Conservation (phyloP, 78 protist species). For the Blattamonas nauphoetae region DNA sequence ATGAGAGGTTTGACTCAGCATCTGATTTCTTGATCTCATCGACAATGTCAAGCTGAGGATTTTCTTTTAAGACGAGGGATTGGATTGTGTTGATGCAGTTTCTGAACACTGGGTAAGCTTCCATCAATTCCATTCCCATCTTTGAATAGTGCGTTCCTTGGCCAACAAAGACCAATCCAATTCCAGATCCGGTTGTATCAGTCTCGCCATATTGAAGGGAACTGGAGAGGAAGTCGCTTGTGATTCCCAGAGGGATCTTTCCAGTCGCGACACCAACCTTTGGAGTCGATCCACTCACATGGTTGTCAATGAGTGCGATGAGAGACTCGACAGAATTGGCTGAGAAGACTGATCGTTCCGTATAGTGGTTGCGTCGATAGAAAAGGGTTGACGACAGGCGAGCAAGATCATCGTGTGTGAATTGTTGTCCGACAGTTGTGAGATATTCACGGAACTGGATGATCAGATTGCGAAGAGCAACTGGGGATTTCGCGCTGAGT, state of each 20-base stretch:
- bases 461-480: not conserved
- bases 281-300: not conserved
- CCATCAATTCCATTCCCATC: constrained; percentile 46
- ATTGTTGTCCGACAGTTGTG: not conserved
- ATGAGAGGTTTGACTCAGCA: constrained; percentile 11
- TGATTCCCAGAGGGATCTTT: not conserved
- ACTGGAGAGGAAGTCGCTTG: too few species aligned
- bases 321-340: not conserved
- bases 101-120: constrained; percentile 1
- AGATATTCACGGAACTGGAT: not conserved
- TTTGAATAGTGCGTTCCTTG: constrained; percentile 56
- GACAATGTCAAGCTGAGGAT: constrained; percentile 7
- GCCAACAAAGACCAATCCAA: constrained; percentile 57
- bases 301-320: not conserved
- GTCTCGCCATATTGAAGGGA: too few species aligned
- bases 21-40: constrained; percentile 23
- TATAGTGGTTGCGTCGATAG: not conserved
- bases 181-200: not conserved
- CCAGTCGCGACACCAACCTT: not conserved
- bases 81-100: constrained; percentile 30
- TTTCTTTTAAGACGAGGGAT: constrained; percentile 16
- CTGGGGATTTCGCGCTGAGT: not conserved
- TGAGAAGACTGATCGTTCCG: not conserved
- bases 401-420: not conserved
- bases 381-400: not conserved